Evolutionary conservation across 768 basidiomycete species (phyloP).

Genomic region (Pulveroboletus ravenelii): DNA sequence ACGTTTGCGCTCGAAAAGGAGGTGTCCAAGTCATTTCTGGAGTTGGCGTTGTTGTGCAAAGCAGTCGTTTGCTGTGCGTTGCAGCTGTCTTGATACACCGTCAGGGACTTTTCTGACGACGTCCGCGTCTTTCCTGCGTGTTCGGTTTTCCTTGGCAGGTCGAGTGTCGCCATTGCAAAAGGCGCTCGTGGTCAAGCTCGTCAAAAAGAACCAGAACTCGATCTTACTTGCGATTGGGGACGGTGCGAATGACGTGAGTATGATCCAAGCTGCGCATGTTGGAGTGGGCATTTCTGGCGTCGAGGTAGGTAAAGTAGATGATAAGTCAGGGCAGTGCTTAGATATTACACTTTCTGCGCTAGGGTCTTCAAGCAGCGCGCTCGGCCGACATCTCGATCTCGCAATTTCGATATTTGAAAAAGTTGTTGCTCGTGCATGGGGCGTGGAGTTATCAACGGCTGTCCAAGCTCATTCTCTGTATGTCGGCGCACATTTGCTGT

Average conservation of each 20-base stretch:
- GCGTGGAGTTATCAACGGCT: constrained; percentile 97
- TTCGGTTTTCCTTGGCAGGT: constrained; percentile 34
- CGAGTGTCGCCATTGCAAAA: constrained; percentile 98
- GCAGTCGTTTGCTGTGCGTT: constrained; percentile 92
- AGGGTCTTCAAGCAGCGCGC: constrained; percentile 97
- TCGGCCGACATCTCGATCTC: constrained; percentile 98
- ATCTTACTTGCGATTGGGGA: constrained; percentile 97
- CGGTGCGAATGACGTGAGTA: constrained; percentile 97
- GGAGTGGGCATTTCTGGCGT: constrained; percentile 97
- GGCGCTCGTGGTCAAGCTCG: constrained; percentile 96
- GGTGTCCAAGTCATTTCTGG: constrained; percentile 82
- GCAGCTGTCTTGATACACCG: too few species aligned
- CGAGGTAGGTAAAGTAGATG: constrained; percentile 51
- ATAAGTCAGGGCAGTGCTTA: not conserved
- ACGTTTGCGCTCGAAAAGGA: constrained; percentile 92
- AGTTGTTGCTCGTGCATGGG: constrained; percentile 92
- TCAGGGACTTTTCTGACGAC: not conserved
- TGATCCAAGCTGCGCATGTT: constrained; percentile 99
- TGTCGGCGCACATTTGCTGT: constrained; percentile 27
- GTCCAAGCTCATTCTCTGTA: constrained; percentile 94
- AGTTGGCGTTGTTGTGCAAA: constrained; percentile 96
- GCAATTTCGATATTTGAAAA: constrained; percentile 94
- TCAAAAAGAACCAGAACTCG: constrained; percentile 92
- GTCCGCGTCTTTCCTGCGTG: not conserved
- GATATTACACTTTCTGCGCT: not conserved